phyloP scores from a whole-genome alignment of 2,329 filamentous ascomycete species.

The Coleophoma eucalyptorum region DNA sequence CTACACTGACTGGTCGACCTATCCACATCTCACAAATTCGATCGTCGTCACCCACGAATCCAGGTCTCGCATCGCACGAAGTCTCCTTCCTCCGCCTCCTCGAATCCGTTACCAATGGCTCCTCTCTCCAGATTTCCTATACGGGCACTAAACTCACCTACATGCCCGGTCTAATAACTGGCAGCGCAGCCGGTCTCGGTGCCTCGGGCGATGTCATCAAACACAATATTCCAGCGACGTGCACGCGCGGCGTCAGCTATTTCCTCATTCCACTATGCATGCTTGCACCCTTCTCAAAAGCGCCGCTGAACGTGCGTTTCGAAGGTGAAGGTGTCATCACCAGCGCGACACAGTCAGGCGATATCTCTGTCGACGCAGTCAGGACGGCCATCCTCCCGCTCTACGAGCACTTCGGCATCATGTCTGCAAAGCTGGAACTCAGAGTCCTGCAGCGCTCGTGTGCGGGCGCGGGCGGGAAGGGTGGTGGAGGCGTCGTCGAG shows the following conservation, averaged over 20 bases:
- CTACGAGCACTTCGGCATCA: constrained; percentile 86
- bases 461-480: constrained; percentile 67
- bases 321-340: constrained; percentile 92
- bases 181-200: constrained; percentile 72
- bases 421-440: constrained; percentile 75
- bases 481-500: constrained; percentile 90
- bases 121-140: constrained; percentile 91
- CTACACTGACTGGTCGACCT: constrained; percentile 85
- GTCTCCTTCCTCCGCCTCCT: constrained; percentile 94
- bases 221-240: constrained; percentile 74
- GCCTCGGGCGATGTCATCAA: constrained; percentile 68
- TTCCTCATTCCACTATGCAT: constrained; percentile 87
- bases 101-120: constrained; percentile 92
- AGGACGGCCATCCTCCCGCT: constrained; percentile 88
- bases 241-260: constrained; percentile 81
- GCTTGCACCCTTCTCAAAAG: constrained; percentile 89
- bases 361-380: constrained; percentile 90
- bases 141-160: constrained; percentile 92
- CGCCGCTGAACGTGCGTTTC: constrained; percentile 85
- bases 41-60: constrained; percentile 76
- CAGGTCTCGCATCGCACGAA: constrained; percentile 88
- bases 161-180: constrained; percentile 87
- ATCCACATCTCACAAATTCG: constrained; percentile 94
- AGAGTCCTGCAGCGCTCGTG: constrained; percentile 78
- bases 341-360: constrained; percentile 74